These are phyloP conservation scores for Strigomonas galati DNA, from an alignment of 208 protist genomes.

Conservation along the genomic window DNA sequence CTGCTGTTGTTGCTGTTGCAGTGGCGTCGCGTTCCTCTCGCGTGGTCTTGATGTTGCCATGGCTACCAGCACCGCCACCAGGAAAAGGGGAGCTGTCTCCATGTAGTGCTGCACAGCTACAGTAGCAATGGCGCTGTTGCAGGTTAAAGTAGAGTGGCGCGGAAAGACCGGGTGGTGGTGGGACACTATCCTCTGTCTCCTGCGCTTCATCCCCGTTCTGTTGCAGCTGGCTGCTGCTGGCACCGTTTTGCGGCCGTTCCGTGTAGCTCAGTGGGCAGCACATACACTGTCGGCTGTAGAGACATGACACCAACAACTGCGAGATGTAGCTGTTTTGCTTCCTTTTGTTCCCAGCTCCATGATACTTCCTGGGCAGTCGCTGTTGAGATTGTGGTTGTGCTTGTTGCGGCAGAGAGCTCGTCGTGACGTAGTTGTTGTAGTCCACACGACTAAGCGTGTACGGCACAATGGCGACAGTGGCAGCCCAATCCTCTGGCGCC, in stretches of 20 bases:
- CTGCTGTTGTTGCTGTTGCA: too few relatives aligned
- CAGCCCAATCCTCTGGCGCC: conserved; percentile 56
- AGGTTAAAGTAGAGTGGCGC: background rate
- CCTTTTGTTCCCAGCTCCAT: too few relatives aligned
- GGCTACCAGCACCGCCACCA: background rate
- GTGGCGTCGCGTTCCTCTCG: background rate
- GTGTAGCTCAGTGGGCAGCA: conserved; percentile 23
- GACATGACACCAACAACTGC: conserved; percentile 40
- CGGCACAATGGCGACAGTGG: conserved; percentile 51
- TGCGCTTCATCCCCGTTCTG: too few relatives aligned
- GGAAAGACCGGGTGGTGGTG: background rate
- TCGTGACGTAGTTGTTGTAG: conserved; percentile 46
- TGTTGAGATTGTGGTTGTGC: conserved; percentile 2
- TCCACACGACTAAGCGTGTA: conserved; percentile 74
- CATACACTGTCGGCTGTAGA: conserved; percentile 48
- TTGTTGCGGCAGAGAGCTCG: background rate
- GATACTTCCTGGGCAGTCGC: too few relatives aligned
- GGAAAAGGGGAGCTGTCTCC: background rate
- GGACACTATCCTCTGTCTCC: background rate
- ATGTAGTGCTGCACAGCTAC: background rate
- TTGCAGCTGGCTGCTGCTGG: too few relatives aligned
- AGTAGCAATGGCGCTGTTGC: background rate
- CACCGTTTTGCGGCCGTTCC: too few relatives aligned
- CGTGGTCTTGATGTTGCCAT: background rate
- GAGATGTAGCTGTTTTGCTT: conserved; percentile 27